Conservation (phyloP, 2,329 filamentous ascomycete genomes). For the Aureobasidium vineae region DNA sequence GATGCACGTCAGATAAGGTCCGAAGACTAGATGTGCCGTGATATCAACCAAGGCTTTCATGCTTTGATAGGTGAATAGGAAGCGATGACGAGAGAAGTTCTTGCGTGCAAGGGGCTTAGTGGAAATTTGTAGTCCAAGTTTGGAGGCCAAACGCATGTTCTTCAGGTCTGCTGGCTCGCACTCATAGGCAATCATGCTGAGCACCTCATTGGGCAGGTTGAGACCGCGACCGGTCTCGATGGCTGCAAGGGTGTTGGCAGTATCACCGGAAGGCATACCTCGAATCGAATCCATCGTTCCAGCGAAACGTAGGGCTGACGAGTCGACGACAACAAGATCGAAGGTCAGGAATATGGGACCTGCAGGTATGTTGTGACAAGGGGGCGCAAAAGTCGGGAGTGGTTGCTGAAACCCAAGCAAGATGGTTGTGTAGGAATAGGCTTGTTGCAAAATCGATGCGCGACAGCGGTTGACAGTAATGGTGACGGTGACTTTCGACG, state of each 20-base stretch:
- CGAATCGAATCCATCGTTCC: neutral
- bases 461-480: neutral
- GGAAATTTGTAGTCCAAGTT: neutral
- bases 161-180: neutral
- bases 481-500: neutral
- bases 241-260: no score
- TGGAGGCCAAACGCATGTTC: neutral
- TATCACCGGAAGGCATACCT: no score
- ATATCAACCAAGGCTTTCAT: neutral
- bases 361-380: neutral
- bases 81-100: neutral
- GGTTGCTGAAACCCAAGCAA: no score
- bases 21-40: neutral
- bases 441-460: neutral
- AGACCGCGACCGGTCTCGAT: no score
- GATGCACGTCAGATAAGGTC: neutral
- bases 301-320: neutral
- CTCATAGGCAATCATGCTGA: neutral
- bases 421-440: neutral
- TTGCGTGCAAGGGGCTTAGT: neutral
- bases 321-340: neutral
- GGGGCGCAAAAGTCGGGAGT: neutral
- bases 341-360: no score
- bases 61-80: neutral
- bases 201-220: neutral